These are phyloP conservation scores for Clavariopsis aquatica DNA, from an alignment of 495 filamentous ascomycete species.

Conservation along the genomic window DNA sequence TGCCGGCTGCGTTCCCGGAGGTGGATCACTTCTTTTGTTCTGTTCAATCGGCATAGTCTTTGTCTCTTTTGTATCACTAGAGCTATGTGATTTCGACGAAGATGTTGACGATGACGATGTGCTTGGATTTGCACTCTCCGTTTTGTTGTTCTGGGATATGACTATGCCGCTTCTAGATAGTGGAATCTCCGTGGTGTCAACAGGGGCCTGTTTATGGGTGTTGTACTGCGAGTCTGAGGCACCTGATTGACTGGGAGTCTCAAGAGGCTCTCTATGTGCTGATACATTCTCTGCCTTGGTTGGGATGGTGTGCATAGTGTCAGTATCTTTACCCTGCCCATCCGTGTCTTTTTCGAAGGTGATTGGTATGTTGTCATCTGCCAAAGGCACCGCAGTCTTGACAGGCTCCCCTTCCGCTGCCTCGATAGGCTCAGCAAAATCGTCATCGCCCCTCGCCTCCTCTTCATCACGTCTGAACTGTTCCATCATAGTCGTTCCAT, in stretches of 20 bases:
- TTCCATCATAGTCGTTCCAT: conserved; percentile 96
- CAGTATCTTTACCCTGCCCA: conserved; percentile 1
- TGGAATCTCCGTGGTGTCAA: neutral
- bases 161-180: neutral
- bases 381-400: conserved; percentile 22
- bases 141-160: neutral
- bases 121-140: neutral
- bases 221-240: neutral
- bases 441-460: conserved; percentile 58
- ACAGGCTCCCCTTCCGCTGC: conserved; percentile 43
- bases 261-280: neutral
- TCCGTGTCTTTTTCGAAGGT: neutral
- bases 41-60: neutral
- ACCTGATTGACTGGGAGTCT: neutral
- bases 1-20: neutral
- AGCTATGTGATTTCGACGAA: neutral
- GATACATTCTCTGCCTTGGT: conserved; percentile 1
- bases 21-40: neutral
- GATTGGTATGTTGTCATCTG: conserved; percentile 21
- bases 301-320: neutral
- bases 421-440: conserved; percentile 51
- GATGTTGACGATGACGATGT: conserved; percentile 3
- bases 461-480: conserved; percentile 79
- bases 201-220: neutral
- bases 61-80: neutral